Evolutionary conservation across 2,329 filamentous ascomycete species (phyloP).

Genomic region (Fonsecaea pedrosoi): DNA sequence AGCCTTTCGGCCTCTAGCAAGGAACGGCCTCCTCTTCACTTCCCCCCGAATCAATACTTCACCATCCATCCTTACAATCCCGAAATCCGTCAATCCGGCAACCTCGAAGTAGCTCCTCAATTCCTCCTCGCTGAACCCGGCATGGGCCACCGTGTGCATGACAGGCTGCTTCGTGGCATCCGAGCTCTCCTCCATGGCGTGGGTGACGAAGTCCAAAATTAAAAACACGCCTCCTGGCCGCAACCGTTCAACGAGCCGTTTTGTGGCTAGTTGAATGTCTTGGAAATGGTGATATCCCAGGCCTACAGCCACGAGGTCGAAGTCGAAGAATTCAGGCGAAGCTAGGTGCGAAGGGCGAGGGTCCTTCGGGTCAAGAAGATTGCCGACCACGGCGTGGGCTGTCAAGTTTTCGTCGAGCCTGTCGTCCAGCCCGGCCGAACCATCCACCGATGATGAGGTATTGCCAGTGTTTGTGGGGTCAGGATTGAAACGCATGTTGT

Average conservation of each 20-base stretch:
- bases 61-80: slow-evolving; percentile 30
- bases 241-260: slow-evolving; percentile 66
- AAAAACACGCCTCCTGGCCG: slow-evolving; percentile 70
- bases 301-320: slow-evolving; percentile 71
- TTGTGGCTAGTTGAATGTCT: slow-evolving; percentile 66
- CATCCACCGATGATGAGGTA: slow-evolving; percentile 58
- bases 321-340: slow-evolving; percentile 68
- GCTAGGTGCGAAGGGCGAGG: slow-evolving; percentile 62
- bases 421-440: slow-evolving; percentile 59
- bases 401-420: slow-evolving; percentile 29
- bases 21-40: slow-evolving; percentile 34
- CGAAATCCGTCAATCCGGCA: slow-evolving; percentile 60
- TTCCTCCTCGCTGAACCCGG: slow-evolving; percentile 68
- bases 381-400: slow-evolving; percentile 50
- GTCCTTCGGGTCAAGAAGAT: slow-evolving; percentile 56
- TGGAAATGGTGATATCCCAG: slow-evolving; percentile 72
- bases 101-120: slow-evolving; percentile 67
- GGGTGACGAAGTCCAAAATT: slow-evolving; percentile 71
- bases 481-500: slow-evolving; percentile 64
- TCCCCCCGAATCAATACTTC: slow-evolving; percentile 30
- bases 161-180: slow-evolving; percentile 45
- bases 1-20: slow-evolving; percentile 36
- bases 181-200: slow-evolving; percentile 45
- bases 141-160: slow-evolving; percentile 64
- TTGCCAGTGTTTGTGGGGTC: slow-evolving; percentile 43